Evolutionary conservation across 2,329 filamentous ascomycete genomes (phyloP), one percentile per base, ranked within the genome.

Genomic region (Talaromyces sp.): DNA sequence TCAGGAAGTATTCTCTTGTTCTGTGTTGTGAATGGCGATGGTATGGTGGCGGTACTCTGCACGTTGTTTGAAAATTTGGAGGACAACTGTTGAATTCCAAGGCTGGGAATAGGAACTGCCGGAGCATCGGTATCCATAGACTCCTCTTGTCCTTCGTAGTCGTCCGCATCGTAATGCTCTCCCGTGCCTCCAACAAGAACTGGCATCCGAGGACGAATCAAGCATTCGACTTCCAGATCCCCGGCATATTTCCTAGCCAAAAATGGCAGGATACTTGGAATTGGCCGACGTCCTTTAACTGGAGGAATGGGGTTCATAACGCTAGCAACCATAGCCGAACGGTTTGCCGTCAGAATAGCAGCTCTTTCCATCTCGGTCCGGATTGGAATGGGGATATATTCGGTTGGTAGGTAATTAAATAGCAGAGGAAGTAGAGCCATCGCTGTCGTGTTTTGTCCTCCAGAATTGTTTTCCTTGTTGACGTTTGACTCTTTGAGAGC

Each of bases 361-460:
- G 91, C 91, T 68, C 91, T 90, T 72, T 97, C 92, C 67, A 97
- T 83, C 58, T 92, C 86, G 11, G 88, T 85, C 61, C 94, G 88
- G 22, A 92, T 74, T 1, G 90, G 86, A 9, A 89, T 86, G n/a
- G 90, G 85, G 43, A 96, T 78, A 72, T 87, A 83, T 59, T 87
- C 82, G 64, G 90, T 86, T 1, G 89, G 87, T 3, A 95, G 77
- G 65, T 83, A 82, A 19, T 83, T 83, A 22, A 96, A 81, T 1
- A 91, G 76, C 5, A 82, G 71, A 4, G 86, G 82, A 13, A 97
- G 82, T 16, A 97, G 83, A 7, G 73, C 69, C 13, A 80, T 78
- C 0, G 92, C 90, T 10, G 89, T 83, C 11, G 75, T 71, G 56
- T 82, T 76, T 65, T 92, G 83, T 2, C 79, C 78, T 0, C 78